Evolutionary conservation across 768 basidiomycete species (phyloP).

Genomic region (Rhodotorula toruloides): DNA sequence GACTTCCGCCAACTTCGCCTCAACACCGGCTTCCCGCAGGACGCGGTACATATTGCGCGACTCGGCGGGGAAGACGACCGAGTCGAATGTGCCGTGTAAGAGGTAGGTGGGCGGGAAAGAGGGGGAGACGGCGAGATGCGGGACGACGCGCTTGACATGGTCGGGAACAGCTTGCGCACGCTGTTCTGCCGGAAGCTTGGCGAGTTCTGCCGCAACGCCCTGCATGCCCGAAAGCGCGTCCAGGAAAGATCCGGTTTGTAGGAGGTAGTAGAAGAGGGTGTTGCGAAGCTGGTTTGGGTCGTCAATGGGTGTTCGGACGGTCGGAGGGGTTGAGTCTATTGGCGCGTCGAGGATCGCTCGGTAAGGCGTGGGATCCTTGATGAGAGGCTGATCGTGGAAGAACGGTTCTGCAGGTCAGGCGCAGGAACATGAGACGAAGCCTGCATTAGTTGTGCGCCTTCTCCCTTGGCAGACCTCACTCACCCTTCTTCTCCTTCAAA

Average conservation of each 20-base stretch:
- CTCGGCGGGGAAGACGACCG: background rate
- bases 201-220: background rate
- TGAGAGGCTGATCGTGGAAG: background rate
- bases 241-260: constrained; percentile 6
- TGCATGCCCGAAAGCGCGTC: background rate
- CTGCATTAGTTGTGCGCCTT: background rate
- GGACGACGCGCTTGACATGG: background rate
- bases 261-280: constrained; percentile 1
- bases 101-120: constrained; percentile 4
- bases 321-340: background rate
- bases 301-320: background rate
- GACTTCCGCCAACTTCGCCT: constrained; percentile 1
- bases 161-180: background rate
- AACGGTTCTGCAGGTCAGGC: constrained; percentile 1
- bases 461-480: background rate
- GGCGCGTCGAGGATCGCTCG: background rate
- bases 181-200: background rate
- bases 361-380: background rate
- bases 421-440: background rate
- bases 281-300: background rate
- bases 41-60: background rate
- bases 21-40: background rate
- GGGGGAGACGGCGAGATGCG: background rate
- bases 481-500: constrained; percentile 3
- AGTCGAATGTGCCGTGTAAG: background rate